Evolutionary conservation across 208 protist species (phyloP), one percentile per base, ranked within the genome.

Genomic region (Spongospora subterranea): DNA sequence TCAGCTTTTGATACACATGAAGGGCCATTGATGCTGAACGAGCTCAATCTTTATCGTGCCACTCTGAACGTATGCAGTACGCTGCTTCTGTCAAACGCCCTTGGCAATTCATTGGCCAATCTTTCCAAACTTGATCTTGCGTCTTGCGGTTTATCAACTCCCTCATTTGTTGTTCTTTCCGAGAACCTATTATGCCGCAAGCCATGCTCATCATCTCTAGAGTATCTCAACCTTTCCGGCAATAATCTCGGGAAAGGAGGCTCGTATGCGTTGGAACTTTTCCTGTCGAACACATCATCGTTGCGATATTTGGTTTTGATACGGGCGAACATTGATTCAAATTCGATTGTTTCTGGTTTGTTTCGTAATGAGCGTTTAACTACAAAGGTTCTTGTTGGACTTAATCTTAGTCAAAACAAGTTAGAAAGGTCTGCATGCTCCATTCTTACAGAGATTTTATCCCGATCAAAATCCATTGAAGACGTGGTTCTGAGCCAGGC

Each of bases 101-200:
- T 65, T 17, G 6, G 35, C 71, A 35, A 6, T 6, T 45, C 71
- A 29, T 24, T 60, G n/a, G 17, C 71, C 6, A 6, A 6, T 20
- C 17, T 82, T 6, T 20, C n/a, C 71, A 82, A 35, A n/a, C 71
- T 82, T n/a, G 71, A 82, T 43, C 71, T 82, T 35, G 71, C 71
- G 17, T 35, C 71, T 43, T 82, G 71, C n/a, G 71, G 40, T n/a
- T n/a, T 82, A 43, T 39, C 6, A 20, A 6, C 71, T 43, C 6
- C 35, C 35, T 35, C 71, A 43, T 40, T 82, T n/a, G 71, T n/a
- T 20, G 11, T 20, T 35, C 71, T 82, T 6, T 43, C 11, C 35
- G 6, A 6, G 71, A 43, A 13, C 13, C 40, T 43, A 6, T 6
- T 39, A 20, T n/a, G n/a, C n/a, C n/a, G n/a, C n/a, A n/a, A n/a